Base-by-base conservation (phyloP, 441 rosid genomes). In the Dalechampia spathulata region DNA sequence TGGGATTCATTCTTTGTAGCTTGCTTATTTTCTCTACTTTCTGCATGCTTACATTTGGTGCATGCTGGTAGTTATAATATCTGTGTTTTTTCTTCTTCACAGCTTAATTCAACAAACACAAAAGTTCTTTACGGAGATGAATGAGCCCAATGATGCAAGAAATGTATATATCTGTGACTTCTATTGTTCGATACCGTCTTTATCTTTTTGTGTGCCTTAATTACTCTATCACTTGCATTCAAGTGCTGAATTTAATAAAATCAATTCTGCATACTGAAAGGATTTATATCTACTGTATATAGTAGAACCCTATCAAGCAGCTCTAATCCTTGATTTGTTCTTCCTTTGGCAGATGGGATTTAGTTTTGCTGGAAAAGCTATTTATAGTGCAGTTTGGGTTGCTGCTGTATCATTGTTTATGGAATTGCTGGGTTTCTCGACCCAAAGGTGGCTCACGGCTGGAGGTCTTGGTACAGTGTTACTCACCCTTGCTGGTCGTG, bases 401-500 rank as follows among this genome's bases (percentile, higher is more conserved):
- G 98, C 93, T 52, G 87, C 96, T 61, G 70, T 76, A 40, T 79
- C 96, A 38, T 71, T 91, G 53, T 91, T 91, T 73, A 91, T 91
- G 98, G 98, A 91, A 64, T 72, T 91, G 78, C 78, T 91, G 39
- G 96, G 98, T 48, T 91, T 86, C 76, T 88, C 98, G 39, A 86
- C 98, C 57, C 95, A 91, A 68, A 91, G 65, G 61, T 91, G 95
- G 90, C 84, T 91, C 36, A 91, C 98, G 23, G 98, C 98, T 72
- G 98, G 98, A 71, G 95, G 98, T 66, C 95, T 91, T 56, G 96
- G 98, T 64, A 91, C 98, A 52, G 98, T 91, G 56, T 72, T 91
- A 78, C 77, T 91, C 65, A 91, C 96, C 44, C 98, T 91, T 76
- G 95, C 98, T 71, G 98, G 98, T 57, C 88, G 98, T 45, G 98